phyloP scores from a whole-genome alignment of 208 protist genomes.

The Endotrypanum monterogeii region DNA sequence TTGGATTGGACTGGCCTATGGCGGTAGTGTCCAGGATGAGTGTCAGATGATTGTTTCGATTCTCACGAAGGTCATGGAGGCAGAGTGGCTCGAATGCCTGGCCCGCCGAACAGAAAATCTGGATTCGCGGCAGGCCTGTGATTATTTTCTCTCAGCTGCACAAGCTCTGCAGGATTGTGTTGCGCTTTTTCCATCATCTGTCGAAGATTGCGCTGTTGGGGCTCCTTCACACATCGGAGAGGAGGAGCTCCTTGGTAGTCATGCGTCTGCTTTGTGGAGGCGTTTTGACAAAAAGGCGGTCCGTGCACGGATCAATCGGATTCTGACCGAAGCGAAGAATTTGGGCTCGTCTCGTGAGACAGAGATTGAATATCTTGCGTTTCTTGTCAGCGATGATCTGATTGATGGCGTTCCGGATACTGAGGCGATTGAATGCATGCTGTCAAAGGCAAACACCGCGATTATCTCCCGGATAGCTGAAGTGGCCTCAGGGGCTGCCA shows the following conservation, averaged over 20 bases:
- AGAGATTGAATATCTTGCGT: conserved; percentile 22
- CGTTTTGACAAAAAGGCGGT: conserved; percentile 25
- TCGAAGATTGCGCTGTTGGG: conserved; percentile 13
- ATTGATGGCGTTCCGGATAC: conserved; percentile 20
- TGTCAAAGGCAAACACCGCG: conserved; percentile 11
- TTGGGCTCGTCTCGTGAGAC: conserved; percentile 14
- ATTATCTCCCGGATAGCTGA: conserved; percentile 26
- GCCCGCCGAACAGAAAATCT: conserved; percentile 41
- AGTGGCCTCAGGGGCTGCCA: conserved; percentile 21
- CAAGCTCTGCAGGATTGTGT: conserved; percentile 42
- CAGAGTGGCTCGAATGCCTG: conserved; percentile 56
- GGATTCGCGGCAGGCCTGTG: conserved; percentile 15
- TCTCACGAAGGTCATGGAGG: conserved; percentile 47
- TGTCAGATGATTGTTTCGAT: conserved; percentile 40
- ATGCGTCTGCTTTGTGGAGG: conserved; percentile 30
- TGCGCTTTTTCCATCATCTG: conserved; percentile 25
- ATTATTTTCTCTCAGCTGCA: conserved; percentile 40
- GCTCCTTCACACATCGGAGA: conserved; percentile 46
- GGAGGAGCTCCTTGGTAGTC: conserved; percentile 38
- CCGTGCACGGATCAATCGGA: conserved; percentile 13
- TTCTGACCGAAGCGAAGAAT: conserved; percentile 26
- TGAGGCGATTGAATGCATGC: conserved; percentile 15
- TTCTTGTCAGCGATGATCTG: conserved; percentile 19
- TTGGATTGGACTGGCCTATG: conserved; percentile 45
- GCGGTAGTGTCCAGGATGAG: conserved; percentile 23